Percentiles rank a stretch among this genome's conserved stretches.
Conservation (phyloP, 2,329 filamentous ascomycete genomes). For the Verticillium nubilum region DNA sequence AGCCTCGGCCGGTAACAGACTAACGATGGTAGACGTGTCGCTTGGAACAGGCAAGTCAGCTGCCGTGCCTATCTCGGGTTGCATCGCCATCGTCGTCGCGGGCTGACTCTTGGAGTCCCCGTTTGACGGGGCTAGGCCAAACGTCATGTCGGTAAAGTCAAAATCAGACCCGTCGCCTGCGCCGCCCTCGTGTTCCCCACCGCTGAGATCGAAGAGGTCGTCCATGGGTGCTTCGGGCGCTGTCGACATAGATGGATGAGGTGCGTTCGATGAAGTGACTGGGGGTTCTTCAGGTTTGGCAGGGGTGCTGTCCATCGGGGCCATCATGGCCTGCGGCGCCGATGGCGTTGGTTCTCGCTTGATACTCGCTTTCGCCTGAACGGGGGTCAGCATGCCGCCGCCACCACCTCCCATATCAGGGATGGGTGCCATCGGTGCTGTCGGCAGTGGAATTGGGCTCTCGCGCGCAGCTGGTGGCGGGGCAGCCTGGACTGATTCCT, state of each 20-base stretch:
- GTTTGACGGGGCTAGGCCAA: slow-evolving; percentile 41
- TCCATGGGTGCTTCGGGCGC: slow-evolving; percentile 14
- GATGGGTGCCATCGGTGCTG: slow-evolving; percentile 45
- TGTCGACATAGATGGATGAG: slow-evolving; percentile 10
- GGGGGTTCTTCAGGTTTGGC: slow-evolving; percentile 8
- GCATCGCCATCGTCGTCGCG: slow-evolving; percentile 16
- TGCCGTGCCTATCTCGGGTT: slow-evolving; percentile 40
- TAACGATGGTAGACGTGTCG: slow-evolving; percentile 21
- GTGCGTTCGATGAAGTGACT: slow-evolving; percentile 6
- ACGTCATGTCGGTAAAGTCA: slow-evolving; percentile 53
- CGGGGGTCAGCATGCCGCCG: slow-evolving; percentile 25
- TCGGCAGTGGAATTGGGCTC: not conserved
- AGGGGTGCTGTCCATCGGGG: slow-evolving; percentile 22
- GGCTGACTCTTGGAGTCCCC: slow-evolving; percentile 20
- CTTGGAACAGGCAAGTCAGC: slow-evolving; percentile 34
- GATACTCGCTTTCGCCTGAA: slow-evolving; percentile 11
- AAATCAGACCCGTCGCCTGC: slow-evolving; percentile 23
- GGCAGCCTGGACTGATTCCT: slow-evolving; percentile 4
- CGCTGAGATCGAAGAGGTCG: slow-evolving; percentile 6
- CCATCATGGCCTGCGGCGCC: slow-evolving; percentile 12
- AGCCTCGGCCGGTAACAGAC: slow-evolving; percentile 9
- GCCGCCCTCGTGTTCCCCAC: slow-evolving; percentile 4
- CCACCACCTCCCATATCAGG: slow-evolving; percentile 46
- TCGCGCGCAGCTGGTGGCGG: slow-evolving; percentile 8
- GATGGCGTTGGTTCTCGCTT: slow-evolving; percentile 16